Evolutionary conservation across 306 rosid species (phyloP).

Genomic region (Erythrophleum fordii): DNA sequence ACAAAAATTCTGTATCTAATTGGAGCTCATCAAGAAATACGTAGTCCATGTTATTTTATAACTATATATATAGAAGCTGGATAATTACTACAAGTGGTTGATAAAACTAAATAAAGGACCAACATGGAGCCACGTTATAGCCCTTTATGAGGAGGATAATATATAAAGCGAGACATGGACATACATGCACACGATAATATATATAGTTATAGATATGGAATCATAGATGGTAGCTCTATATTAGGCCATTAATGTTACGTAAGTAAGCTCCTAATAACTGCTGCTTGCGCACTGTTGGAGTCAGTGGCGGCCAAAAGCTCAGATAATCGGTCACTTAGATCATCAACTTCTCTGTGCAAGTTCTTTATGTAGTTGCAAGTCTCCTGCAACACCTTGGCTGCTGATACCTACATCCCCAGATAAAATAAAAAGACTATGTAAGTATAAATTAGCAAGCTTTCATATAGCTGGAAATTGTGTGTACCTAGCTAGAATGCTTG

Average conservation of each 20-base stretch:
- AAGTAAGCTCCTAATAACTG: slow-evolving; percentile 87
- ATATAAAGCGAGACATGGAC: slow-evolving; percentile 34
- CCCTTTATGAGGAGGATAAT: slow-evolving; percentile 26
- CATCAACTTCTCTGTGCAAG: slow-evolving; percentile 91
- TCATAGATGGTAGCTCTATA: neutral
- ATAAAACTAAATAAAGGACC: slow-evolving; percentile 39
- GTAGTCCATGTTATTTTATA: slow-evolving; percentile 41
- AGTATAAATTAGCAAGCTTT: too few relatives aligned
- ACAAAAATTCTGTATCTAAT: neutral
- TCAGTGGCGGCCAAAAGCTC: slow-evolving; percentile 77
- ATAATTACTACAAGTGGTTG: slow-evolving; percentile 35
- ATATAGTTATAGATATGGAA: too few relatives aligned
- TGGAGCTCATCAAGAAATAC: slow-evolving; percentile 32
- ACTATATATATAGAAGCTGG: slow-evolving; percentile 32
- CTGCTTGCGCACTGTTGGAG: slow-evolving; percentile 82
- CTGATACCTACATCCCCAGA: slow-evolving; percentile 44
- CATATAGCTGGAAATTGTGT: too few relatives aligned
- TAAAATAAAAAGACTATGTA: neutral
- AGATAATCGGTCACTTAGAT: slow-evolving; percentile 81
- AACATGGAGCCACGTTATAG: neutral
- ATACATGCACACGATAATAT: slow-evolving; percentile 38
- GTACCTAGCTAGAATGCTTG: too few relatives aligned
- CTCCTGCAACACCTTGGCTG: slow-evolving; percentile 82
- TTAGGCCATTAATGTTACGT: slow-evolving; percentile 52
- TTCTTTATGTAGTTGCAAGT: slow-evolving; percentile 90